phyloP scores from a whole-genome alignment of 441 rosid species.

The Adansonia madagascariensis region DNA sequence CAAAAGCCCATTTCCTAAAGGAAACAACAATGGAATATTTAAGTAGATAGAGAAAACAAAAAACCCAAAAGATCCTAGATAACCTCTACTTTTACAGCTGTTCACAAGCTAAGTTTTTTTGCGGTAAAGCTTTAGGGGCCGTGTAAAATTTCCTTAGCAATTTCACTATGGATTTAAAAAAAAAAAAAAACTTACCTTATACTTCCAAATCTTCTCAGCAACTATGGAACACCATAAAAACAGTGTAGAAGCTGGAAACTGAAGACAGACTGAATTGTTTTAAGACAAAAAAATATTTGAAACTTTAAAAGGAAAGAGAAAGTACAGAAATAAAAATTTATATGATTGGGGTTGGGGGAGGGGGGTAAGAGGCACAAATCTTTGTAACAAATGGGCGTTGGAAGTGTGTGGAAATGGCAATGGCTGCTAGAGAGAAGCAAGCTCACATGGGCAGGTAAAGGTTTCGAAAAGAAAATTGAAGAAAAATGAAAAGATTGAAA shows the following conservation, averaged over 20 bases:
- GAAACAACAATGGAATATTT: slow-evolving; percentile 9
- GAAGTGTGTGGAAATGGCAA: slow-evolving; percentile 17
- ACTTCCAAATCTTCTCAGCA: slow-evolving; percentile 9
- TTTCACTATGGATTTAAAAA: background rate
- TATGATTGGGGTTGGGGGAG: background rate
- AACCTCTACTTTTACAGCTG: slow-evolving; percentile 33
- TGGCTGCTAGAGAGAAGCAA: slow-evolving; percentile 1
- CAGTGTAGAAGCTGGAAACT: background rate
- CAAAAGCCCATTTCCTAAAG: slow-evolving; percentile 9
- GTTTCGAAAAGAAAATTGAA: slow-evolving; percentile 1
- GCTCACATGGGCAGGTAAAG: slow-evolving; percentile 17
- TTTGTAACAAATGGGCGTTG: background rate
- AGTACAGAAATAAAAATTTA: background rate
- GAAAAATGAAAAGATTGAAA: background rate
- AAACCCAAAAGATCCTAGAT: background rate
- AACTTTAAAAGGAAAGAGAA: background rate
- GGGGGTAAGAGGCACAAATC: background rate
- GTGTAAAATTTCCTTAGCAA: background rate
- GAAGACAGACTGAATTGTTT: background rate
- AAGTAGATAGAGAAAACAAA: background rate
- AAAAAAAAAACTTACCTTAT: slow-evolving; percentile 9
- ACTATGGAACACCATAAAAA: slow-evolving; percentile 9
- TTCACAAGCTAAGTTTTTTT: slow-evolving; percentile 38
- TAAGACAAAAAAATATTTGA: background rate
- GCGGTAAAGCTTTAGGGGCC: slow-evolving; percentile 23